These are phyloP conservation scores for Cercis canadensis DNA, from an alignment of 306 rosid genomes.

Conservation along the genomic window DNA sequence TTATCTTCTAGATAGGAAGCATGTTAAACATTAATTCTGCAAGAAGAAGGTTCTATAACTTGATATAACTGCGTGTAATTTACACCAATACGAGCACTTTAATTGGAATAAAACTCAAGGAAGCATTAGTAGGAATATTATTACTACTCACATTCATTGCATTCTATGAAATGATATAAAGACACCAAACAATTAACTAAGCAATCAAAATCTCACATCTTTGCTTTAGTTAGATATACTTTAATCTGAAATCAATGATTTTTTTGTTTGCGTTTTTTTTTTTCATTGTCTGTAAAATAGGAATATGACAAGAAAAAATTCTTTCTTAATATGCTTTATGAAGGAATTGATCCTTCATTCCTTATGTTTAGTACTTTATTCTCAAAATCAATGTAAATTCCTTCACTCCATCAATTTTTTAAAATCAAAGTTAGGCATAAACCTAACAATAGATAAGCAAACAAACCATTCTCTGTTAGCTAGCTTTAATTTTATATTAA, in stretches of 20 bases:
- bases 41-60: no score
- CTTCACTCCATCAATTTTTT: conserved; percentile 33
- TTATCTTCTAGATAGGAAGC: no score
- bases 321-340: conserved; percentile 22
- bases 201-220: background rate
- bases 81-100: no score
- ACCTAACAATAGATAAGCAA: conserved; percentile 49
- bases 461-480: no score
- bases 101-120: no score
- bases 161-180: no score
- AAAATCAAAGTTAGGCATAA: conserved; percentile 57
- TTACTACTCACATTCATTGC: background rate
- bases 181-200: background rate
- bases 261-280: no score
- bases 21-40: no score
- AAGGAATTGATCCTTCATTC: conserved; percentile 63
- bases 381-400: conserved; percentile 44
- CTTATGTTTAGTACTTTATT: conserved; percentile 58
- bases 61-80: no score
- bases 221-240: background rate
- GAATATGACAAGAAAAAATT: conserved; percentile 20
- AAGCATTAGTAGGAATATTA: no score
- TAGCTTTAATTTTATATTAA: conserved; percentile 44
- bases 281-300: conserved; percentile 17
- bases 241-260: background rate